A percentile compares a stretch with the other conserved stretches of the same genome.
phyloP scores from a whole-genome alignment of 768 basidiomycete genomes.

The Lepiota brunneoincarnata region DNA sequence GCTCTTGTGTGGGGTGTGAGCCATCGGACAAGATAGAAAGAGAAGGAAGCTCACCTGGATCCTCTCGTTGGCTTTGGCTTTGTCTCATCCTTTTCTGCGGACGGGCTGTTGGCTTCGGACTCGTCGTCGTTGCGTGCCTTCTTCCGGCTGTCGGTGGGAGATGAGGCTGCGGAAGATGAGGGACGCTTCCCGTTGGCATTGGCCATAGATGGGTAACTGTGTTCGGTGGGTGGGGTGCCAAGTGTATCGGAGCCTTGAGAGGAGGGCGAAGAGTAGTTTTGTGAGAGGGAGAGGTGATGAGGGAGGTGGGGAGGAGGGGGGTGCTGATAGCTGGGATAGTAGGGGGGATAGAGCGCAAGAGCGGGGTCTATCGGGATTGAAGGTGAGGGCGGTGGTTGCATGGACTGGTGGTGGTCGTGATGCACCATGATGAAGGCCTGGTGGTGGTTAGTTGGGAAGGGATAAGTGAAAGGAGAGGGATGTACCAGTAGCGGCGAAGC shows the following conservation, averaged over 20 bases:
- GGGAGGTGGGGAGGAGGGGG: slow-evolving; percentile 43
- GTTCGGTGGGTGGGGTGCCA: slow-evolving; percentile 70
- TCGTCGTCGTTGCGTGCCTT: slow-evolving; percentile 65
- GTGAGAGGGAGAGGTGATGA: slow-evolving; percentile 54
- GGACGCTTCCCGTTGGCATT: slow-evolving; percentile 68
- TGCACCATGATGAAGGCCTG: slow-evolving; percentile 33
- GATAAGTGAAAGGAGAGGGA: slow-evolving; percentile 17
- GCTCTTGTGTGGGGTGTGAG: slow-evolving; percentile 50
- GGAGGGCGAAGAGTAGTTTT: slow-evolving; percentile 73
- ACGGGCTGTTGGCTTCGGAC: slow-evolving; percentile 46
- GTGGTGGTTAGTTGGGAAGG: slow-evolving; percentile 22
- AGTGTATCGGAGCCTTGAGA: slow-evolving; percentile 77
- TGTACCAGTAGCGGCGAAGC: slow-evolving; percentile 20
- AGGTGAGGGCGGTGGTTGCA: slow-evolving; percentile 57
- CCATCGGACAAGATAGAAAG: neutral
- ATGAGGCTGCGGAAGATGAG: slow-evolving; percentile 44
- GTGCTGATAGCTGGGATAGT: slow-evolving; percentile 58
- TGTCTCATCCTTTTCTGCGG: slow-evolving; percentile 56
- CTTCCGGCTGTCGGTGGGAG: slow-evolving; percentile 46
- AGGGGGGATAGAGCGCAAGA: slow-evolving; percentile 62
- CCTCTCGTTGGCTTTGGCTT: slow-evolving; percentile 86
- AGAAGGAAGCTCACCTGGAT: slow-evolving; percentile 55
- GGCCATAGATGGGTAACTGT: slow-evolving; percentile 46
- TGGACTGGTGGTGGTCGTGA: slow-evolving; percentile 44
- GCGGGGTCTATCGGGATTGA: slow-evolving; percentile 70